Evolutionary conservation across 2,329 filamentous ascomycete genomes (phyloP).

Genomic region (Fusarium mundagurra): DNA sequence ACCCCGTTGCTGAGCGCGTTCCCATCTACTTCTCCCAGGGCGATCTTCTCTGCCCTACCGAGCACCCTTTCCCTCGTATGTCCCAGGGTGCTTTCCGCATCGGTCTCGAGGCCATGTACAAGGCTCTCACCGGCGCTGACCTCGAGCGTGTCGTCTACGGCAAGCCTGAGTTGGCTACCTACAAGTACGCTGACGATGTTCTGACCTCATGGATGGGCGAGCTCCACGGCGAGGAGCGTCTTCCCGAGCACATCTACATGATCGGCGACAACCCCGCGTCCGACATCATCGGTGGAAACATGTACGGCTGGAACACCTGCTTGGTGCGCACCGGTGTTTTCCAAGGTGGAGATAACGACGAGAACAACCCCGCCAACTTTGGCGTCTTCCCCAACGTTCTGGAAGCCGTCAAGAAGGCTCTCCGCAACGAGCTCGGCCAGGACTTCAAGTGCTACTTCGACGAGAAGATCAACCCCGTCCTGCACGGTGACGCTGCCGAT

Average conservation of each 20-base stretch:
- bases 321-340: constrained; percentile 81
- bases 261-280: constrained; percentile 77
- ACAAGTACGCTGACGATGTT: constrained; percentile 71
- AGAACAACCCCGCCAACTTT: constrained; percentile 80
- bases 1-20: constrained; percentile 62
- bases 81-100: constrained; percentile 89
- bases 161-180: constrained; percentile 80
- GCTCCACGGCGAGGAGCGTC: constrained; percentile 76
- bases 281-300: constrained; percentile 71
- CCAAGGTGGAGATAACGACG: constrained; percentile 79
- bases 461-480: constrained; percentile 75
- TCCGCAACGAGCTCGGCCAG: constrained; percentile 75
- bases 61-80: constrained; percentile 81
- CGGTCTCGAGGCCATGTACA: constrained; percentile 80
- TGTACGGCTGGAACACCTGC: constrained; percentile 85
- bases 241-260: constrained; percentile 83
- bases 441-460: constrained; percentile 81
- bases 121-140: constrained; percentile 65
- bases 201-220: constrained; percentile 79
- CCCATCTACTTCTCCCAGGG: constrained; percentile 85
- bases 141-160: constrained; percentile 53
- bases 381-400: constrained; percentile 79
- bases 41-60: constrained; percentile 85
- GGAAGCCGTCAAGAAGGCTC: constrained; percentile 70
- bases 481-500: constrained; percentile 53